Evolutionary conservation across 2,329 filamentous ascomycete species (phyloP), one percentile per base, ranked within the genome.

Genomic region (Coniochaeta ligniaria): DNA sequence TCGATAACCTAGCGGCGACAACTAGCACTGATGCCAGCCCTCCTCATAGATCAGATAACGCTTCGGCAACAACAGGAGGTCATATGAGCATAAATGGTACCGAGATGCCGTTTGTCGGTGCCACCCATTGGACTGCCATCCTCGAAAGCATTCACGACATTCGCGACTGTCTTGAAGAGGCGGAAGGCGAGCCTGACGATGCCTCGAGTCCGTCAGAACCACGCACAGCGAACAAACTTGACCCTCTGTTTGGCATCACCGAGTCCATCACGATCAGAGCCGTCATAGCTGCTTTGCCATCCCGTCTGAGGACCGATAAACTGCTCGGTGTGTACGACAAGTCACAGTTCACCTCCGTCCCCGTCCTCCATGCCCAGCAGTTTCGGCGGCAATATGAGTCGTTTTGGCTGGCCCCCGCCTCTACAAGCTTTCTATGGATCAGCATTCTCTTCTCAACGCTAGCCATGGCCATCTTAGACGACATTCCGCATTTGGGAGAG

Each of bases 391-490:
- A 77, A 43, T 82, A 81, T 64, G 75, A 78, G 45, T 72, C 71
- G 5, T 81, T 83, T 63, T 82, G 80, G 80, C 64, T 65, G 28
- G 66, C 73, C 3, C 75, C 78, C 0, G 64, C 69, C 4, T 68
- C 70, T 0, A 70, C 75, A 3, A 76, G 74, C 62, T 68, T 80
- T 14, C 70, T 82, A 28, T 83, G 80, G 80, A 70, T 81, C 52
- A 81, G 79, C 64, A 77, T 80, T 43, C 70, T 83, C 56, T 79
- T 80, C 61, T 81, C 79, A 6, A 74, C 81, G 55, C 64, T 83
- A 43, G 73, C 72, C 62, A 72, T 74, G 4, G 77, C 78, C 12
- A n/a, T 52, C 6, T n/a, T 52, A 5, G 24, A 52, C 26, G 47
- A 52, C 11, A 52, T 52, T n/a, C 24, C 47, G 16, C 12, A 52